Percentiles rank a stretch among this genome's conserved stretches.
These are phyloP conservation scores for Phaeosphaeriaceae sp. DNA, from an alignment of 2,329 filamentous ascomycete species.

Conservation along the genomic window DNA sequence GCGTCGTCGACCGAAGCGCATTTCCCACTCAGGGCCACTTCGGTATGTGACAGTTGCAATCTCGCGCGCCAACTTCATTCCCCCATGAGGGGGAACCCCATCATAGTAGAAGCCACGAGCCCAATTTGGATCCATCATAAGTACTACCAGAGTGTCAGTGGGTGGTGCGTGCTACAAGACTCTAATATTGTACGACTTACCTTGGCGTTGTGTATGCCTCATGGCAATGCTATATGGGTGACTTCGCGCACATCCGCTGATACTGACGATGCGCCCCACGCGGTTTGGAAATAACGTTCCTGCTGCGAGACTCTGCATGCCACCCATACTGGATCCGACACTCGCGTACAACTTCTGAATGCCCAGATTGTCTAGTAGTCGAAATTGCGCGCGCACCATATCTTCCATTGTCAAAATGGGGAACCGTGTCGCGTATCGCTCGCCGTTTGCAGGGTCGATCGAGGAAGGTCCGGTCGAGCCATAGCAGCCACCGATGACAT, in stretches of 20 bases:
- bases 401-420: constrained; percentile 95
- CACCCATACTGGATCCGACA: constrained; percentile 96
- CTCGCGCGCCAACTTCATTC: constrained; percentile 97
- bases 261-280: constrained; percentile 81
- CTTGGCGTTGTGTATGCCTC: constrained; percentile 94
- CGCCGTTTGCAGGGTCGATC: constrained; percentile 84
- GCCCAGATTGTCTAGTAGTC: constrained; percentile 78
- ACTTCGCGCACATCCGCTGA: constrained; percentile 90
- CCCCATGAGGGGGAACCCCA: constrained; percentile 84
- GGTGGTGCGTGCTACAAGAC: not conserved
- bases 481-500: constrained; percentile 94
- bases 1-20: constrained; percentile 84
- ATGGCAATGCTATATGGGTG: constrained; percentile 99
- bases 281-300: constrained; percentile 83
- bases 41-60: constrained; percentile 98
- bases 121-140: constrained; percentile 99
- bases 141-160: constrained; percentile 57
- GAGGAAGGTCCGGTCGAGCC: constrained; percentile 91
- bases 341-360: constrained; percentile 85
- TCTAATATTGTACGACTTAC: constrained; percentile 31
- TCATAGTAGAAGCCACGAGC: constrained; percentile 88
- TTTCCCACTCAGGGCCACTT: constrained; percentile 96
- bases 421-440: constrained; percentile 91
- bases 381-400: constrained; percentile 96
- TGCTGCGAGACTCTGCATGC: constrained; percentile 93